A percentile compares a stretch with the other conserved stretches of the same genome.
Evolutionary conservation across 164 flowering plant genomes (phyloP).

Genomic region (Platanus orientalis): DNA sequence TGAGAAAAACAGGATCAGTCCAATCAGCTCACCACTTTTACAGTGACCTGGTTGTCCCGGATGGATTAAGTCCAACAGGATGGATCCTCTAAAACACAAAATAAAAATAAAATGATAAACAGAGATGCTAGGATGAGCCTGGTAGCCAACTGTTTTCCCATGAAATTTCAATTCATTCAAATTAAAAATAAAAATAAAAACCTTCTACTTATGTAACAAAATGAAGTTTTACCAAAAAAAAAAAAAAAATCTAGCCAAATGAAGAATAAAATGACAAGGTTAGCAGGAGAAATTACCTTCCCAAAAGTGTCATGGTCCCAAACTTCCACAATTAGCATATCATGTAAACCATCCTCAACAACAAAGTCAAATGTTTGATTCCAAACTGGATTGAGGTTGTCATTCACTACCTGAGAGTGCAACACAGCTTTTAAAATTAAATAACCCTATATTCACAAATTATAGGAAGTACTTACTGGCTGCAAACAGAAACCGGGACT

Average conservation of each 20-base stretch:
- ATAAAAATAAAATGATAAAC: background rate
- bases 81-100: background rate
- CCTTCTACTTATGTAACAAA: too few relatives aligned
- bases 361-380: constrained; percentile 99
- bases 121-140: too few relatives aligned
- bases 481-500: too few relatives aligned
- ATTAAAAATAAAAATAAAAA: too few relatives aligned
- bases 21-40: too few relatives aligned
- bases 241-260: too few relatives aligned
- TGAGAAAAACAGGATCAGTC: too few relatives aligned
- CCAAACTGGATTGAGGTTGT: constrained; percentile 88
- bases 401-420: constrained; percentile 75
- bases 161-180: too few relatives aligned
- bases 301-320: constrained; percentile 99
- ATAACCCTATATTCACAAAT: background rate
- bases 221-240: background rate
- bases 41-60: too few relatives aligned
- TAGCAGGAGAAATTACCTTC: constrained; percentile 51
- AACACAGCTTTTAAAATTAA: background rate
- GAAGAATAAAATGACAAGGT: background rate
- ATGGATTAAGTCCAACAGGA: too few relatives aligned
- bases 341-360: constrained; percentile 95
- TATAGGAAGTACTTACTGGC: background rate
- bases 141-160: too few relatives aligned
- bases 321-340: constrained; percentile 82